These are phyloP conservation scores for Lentithecium fluviatile DNA, from an alignment of 495 filamentous ascomycete genomes.

Conservation along the genomic window DNA sequence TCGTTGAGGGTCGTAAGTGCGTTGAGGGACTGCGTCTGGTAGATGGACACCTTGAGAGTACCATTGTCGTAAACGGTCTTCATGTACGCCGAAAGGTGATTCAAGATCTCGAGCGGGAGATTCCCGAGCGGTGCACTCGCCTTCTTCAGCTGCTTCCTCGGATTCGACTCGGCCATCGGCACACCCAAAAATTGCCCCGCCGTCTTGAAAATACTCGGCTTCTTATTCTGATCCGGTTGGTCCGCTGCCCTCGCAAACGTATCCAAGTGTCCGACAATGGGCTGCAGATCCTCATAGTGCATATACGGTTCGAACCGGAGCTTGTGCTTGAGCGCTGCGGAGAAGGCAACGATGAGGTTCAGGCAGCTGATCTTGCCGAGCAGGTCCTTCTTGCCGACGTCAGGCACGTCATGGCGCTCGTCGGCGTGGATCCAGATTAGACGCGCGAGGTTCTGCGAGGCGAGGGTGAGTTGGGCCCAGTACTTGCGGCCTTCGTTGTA, in stretches of 20 bases:
- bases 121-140: conserved; percentile 39
- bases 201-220: conserved; percentile 39
- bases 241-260: conserved; percentile 72
- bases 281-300: conserved; percentile 65
- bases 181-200: conserved; percentile 36
- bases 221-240: conserved; percentile 49
- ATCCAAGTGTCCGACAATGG: conserved; percentile 59
- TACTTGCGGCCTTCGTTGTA: conserved; percentile 73
- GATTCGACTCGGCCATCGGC: conserved; percentile 37
- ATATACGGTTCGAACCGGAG: conserved; percentile 86
- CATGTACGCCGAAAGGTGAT: conserved; percentile 36
- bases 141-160: conserved; percentile 36
- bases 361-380: conserved; percentile 72
- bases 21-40: conserved; percentile 33
- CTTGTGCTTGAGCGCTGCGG: conserved; percentile 75
- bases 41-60: conserved; percentile 51
- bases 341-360: conserved; percentile 78
- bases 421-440: conserved; percentile 74
- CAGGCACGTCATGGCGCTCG: conserved; percentile 57
- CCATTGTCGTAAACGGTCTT: conserved; percentile 45
- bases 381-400: conserved; percentile 64
- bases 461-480: conserved; percentile 72
- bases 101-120: conserved; percentile 41
- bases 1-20: conserved; percentile 65
- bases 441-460: conserved; percentile 70